phyloP scores from a whole-genome alignment of 768 basidiomycete species.

The Hypholoma sublateritium region DNA sequence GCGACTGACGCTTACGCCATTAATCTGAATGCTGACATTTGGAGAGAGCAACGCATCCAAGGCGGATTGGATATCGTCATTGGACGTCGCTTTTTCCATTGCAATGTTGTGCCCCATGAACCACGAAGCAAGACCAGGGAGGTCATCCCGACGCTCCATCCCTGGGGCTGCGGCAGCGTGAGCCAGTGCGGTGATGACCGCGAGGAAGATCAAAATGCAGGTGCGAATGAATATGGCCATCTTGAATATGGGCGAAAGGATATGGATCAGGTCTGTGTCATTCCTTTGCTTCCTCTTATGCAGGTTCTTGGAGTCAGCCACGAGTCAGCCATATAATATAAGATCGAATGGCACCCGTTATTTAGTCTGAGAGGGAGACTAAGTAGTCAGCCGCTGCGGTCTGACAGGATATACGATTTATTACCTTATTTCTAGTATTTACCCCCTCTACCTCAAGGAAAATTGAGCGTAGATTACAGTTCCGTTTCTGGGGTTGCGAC shows the following conservation, averaged over 20 bases:
- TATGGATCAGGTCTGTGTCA: too few species aligned
- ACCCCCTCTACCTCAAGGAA: too few species aligned
- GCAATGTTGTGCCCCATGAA: constrained; percentile 1
- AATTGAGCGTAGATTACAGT: too few species aligned
- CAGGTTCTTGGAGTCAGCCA: too few species aligned
- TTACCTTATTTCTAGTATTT: too few species aligned
- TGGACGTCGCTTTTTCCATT: constrained; percentile 2
- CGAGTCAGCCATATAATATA: too few species aligned
- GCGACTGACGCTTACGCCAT: constrained; percentile 8
- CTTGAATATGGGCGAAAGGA: background rate
- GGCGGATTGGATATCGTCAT: constrained; percentile 7
- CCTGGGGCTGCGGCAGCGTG: background rate
- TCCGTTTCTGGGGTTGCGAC: too few species aligned
- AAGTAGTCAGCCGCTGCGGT: too few species aligned
- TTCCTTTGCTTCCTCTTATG: too few species aligned
- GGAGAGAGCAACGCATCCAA: constrained; percentile 10
- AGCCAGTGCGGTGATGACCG: background rate
- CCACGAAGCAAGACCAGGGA: constrained; percentile 3
- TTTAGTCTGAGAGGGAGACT: too few species aligned
- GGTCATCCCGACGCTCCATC: background rate
- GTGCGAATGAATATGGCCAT: background rate
- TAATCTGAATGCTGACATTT: constrained; percentile 7
- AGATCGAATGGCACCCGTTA: too few species aligned
- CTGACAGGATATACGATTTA: too few species aligned
- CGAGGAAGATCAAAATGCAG: background rate